A percentile compares a stretch with the other conserved stretches of the same genome.
phyloP scores from a whole-genome alignment of 257 asterid genomes.

The Nicotiana undulata region DNA sequence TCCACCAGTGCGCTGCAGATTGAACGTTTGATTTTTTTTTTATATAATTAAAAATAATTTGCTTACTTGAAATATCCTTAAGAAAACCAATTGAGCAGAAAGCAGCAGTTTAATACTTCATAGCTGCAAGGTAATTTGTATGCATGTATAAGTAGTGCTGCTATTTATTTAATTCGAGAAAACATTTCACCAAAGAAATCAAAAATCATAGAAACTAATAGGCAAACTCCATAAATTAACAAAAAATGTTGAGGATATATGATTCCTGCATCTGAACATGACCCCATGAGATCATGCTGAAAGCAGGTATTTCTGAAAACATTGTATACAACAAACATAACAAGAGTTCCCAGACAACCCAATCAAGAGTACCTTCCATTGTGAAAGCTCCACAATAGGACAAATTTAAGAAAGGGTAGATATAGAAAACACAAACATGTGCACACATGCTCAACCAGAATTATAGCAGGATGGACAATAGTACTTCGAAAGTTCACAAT shows the following conservation, averaged over 20 bases:
- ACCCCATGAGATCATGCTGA: background rate
- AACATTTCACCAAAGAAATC: background rate
- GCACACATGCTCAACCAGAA: slow-evolving; percentile 1
- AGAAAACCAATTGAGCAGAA: slow-evolving; percentile 3
- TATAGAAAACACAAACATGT: background rate
- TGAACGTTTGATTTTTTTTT: slow-evolving; percentile 32
- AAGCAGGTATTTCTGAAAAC: background rate
- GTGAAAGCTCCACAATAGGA: background rate
- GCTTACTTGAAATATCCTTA: slow-evolving; percentile 31
- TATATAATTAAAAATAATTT: slow-evolving; percentile 16
- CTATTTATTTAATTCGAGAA: background rate
- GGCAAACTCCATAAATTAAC: no score
- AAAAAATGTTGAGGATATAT: no score
- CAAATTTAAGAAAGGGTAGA: background rate
- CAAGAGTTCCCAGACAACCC: background rate
- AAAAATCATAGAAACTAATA: no score
- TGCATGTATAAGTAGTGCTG: background rate
- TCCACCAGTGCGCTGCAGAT: slow-evolving; percentile 27
- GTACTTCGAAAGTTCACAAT: background rate
- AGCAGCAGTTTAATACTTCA: background rate
- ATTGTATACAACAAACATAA: background rate
- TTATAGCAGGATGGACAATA: background rate
- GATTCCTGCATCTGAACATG: no score
- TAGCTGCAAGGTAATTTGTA: background rate
- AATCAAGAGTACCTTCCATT: background rate